Evolutionary conservation across 1,284 basidiomycete genomes (phyloP), one percentile per base, ranked within the genome.

Genomic region (Stereum hirsutum): DNA sequence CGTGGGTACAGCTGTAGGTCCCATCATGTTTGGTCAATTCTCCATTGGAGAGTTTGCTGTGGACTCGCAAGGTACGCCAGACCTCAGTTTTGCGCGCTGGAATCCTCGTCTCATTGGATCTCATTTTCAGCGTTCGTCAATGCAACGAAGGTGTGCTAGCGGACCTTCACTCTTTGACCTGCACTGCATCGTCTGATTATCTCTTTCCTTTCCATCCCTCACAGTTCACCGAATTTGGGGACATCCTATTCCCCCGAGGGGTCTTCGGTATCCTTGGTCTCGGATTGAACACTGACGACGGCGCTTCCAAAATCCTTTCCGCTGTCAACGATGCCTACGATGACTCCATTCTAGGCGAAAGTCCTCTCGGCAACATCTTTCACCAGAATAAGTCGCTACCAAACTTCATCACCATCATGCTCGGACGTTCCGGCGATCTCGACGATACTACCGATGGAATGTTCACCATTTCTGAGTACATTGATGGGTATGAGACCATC

Each of bases 391-490:
- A 42, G 35, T 41, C 49, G 17, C 46, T 51, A 26, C 55, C 55
- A n/a, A 53, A 55, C 45, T 48, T 56, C 44, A 58, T 61, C 52
- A 52, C 57, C 41, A 48, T 60, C 14, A 52, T 53, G 20, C 54
- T 60, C 27, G 58, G 54, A 1, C 57, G 59, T 34, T 36, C 51
- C 6, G 49, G 46, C 39, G 54, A 54, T 42, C 48, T 52, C 19
- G 50, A 51, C 32, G 55, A 54, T 36, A 46, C 51, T 17, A 47
- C 51, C n/a, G 53, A 54, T 21, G 59, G 61, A 12, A 43, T 47
- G 4, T 61, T 63, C 56, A 52, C 57, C 15, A 58, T 63, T 42
- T 51, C 55, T 30, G 57, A 57, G 35, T 56, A 59, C 46, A 50
- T 54, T 36, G 36, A 47, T 2, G 52, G 53, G 27, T 53, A 51